Conservation (phyloP, 768 basidiomycete genomes). For the Calocybe indica region DNA sequence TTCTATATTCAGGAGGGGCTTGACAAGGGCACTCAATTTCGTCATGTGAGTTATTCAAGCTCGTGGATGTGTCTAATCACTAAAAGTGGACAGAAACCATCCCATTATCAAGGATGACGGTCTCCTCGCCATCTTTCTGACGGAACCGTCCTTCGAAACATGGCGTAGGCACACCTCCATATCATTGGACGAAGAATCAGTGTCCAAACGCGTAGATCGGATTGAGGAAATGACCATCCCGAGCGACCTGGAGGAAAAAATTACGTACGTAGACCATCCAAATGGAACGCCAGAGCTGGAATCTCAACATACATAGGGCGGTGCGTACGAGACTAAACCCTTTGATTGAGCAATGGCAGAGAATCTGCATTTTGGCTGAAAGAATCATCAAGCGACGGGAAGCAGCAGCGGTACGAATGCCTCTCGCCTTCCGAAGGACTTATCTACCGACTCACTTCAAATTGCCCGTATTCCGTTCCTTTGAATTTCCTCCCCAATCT, state of each 20-base stretch:
- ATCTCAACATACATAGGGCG: constrained; percentile 34
- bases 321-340: constrained; percentile 71
- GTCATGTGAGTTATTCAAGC: constrained; percentile 46
- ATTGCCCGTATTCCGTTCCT: constrained; percentile 34
- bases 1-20: constrained; percentile 53
- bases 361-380: constrained; percentile 81
- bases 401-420: constrained; percentile 82
- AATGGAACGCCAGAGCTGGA: not conserved
- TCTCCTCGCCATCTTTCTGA: constrained; percentile 73
- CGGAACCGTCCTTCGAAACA: constrained; percentile 76
- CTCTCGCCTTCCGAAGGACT: constrained; percentile 56
- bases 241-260: constrained; percentile 86
- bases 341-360: constrained; percentile 89
- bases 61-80: not conserved
- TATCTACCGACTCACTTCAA: constrained; percentile 67
- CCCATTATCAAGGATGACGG: constrained; percentile 88
- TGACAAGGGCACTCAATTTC: constrained; percentile 74
- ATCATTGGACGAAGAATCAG: constrained; percentile 84
- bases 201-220: constrained; percentile 69
- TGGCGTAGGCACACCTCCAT: constrained; percentile 81
- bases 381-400: constrained; percentile 86
- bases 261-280: constrained; percentile 43
- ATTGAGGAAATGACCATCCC: constrained; percentile 92
- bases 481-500: constrained; percentile 28
- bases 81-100: constrained; percentile 60